Evolutionary conservation across 805 yeast species (phyloP).

Genomic region (Starmera quercuum): DNA sequence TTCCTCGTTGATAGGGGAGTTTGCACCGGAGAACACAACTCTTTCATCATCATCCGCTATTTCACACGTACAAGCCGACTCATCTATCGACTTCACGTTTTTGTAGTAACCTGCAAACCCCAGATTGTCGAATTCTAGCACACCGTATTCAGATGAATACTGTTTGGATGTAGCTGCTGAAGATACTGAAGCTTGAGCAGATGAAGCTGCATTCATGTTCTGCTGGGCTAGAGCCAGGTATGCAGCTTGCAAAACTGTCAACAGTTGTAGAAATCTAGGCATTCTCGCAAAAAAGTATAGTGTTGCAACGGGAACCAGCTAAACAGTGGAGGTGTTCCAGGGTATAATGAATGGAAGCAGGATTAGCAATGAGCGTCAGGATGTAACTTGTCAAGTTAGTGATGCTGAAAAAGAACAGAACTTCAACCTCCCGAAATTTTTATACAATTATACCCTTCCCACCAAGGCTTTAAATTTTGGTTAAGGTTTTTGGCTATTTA

Average conservation of each 20-base stretch:
- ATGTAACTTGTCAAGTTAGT: too few species aligned
- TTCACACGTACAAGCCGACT: constrained; percentile 37
- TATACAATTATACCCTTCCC: too few species aligned
- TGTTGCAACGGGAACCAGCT: too few species aligned
- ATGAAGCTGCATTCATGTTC: background rate
- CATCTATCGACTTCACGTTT: constrained; percentile 36
- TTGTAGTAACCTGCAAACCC: constrained; percentile 49
- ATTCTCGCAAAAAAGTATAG: too few species aligned
- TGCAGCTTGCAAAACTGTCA: background rate
- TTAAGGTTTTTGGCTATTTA: too few species aligned
- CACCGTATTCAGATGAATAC: constrained; percentile 22
- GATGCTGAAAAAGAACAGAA: too few species aligned
- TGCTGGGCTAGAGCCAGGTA: background rate
- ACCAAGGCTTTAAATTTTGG: too few species aligned
- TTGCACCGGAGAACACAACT: constrained; percentile 43
- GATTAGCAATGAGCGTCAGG: too few species aligned
- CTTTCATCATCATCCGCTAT: constrained; percentile 33
- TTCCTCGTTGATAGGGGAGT: constrained; percentile 62
- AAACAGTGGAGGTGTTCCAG: too few species aligned
- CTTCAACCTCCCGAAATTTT: too few species aligned
- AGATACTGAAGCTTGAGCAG: constrained; percentile 3
- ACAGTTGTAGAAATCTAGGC: background rate
- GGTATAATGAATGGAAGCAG: too few species aligned
- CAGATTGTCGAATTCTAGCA: constrained; percentile 42
- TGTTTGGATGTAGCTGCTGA: constrained; percentile 3